A percentile compares a stretch with the other conserved stretches of the same genome.
These are phyloP conservation scores for Diaporthe amygdali DNA, from an alignment of 2,329 filamentous ascomycete species.

Conservation along the genomic window DNA sequence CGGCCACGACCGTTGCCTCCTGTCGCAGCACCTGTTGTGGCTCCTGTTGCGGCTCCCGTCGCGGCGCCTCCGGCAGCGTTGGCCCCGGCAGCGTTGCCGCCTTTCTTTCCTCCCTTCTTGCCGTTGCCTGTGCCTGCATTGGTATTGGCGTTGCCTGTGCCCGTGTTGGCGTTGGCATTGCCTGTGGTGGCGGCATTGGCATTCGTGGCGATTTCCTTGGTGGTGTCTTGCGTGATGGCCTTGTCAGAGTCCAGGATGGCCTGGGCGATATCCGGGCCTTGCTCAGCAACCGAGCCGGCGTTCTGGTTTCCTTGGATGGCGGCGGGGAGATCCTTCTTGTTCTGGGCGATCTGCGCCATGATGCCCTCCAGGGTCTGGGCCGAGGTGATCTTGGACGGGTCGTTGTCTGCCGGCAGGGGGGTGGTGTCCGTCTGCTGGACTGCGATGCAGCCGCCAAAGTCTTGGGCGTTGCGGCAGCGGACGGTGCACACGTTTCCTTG, in stretches of 20 bases:
- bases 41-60: neutral
- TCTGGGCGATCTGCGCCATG: conserved; percentile 51
- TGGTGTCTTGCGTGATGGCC: neutral
- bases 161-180: neutral
- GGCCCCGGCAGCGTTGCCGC: too few species aligned
- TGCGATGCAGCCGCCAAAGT: conserved; percentile 58
- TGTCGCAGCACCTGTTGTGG: neutral
- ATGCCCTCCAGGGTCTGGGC: conserved; percentile 48
- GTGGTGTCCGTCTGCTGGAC: conserved; percentile 55
- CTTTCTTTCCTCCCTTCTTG: conserved; percentile 9
- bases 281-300: conserved; percentile 34
- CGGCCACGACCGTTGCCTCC: neutral
- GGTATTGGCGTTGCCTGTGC: neutral
- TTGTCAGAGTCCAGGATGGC: conserved; percentile 17
- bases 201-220: neutral
- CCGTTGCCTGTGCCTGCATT: neutral
- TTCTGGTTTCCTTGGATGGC: conserved; percentile 48
- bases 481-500: conserved; percentile 62
- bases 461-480: conserved; percentile 57
- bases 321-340: conserved; percentile 54
- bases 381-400: conserved; percentile 48
- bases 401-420: conserved; percentile 40
- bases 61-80: neutral
- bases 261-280: conserved; percentile 27
- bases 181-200: neutral